Conservation (phyloP, 2,329 filamentous ascomycete genomes). For the Aspergillus pseudonomiae region DNA sequence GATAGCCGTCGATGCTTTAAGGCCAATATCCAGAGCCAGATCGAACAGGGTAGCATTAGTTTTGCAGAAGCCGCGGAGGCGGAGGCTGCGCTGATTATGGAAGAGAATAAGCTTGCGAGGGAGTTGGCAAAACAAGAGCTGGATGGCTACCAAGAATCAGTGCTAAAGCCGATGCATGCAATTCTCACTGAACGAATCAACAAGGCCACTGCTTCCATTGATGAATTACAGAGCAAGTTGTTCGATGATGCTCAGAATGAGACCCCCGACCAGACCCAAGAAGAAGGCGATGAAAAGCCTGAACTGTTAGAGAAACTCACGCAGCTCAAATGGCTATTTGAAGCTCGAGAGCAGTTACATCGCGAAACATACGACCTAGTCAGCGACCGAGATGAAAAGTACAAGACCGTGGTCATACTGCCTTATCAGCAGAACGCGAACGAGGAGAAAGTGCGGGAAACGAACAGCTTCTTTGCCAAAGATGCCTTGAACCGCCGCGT, state of each 20-base stretch:
- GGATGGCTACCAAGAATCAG: constrained; percentile 78
- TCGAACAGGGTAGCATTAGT: constrained; percentile 74
- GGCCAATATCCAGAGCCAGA: constrained; percentile 75
- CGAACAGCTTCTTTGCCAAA: constrained; percentile 77
- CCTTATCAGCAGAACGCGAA: constrained; percentile 77
- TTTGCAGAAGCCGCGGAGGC: constrained; percentile 82
- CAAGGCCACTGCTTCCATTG: constrained; percentile 75
- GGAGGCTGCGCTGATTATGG: constrained; percentile 71
- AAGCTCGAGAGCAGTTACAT: constrained; percentile 85
- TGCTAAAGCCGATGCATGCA: constrained; percentile 82
- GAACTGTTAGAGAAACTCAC: constrained; percentile 94
- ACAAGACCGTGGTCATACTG: constrained; percentile 78
- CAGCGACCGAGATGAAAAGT: constrained; percentile 81
- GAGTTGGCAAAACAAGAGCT: constrained; percentile 79
- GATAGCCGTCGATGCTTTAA: constrained; percentile 69
- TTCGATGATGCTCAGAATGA: constrained; percentile 70
- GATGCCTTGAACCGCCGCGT: constrained; percentile 74
- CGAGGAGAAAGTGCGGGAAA: constrained; percentile 76
- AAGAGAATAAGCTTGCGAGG: constrained; percentile 72
- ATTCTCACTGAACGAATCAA: constrained; percentile 75
- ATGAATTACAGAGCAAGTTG: constrained; percentile 71
- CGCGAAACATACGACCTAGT: constrained; percentile 83
- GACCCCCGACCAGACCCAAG: constrained; percentile 81
- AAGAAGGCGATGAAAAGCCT: constrained; percentile 92
- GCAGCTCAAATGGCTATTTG: constrained; percentile 94